These are phyloP conservation scores for Myxozyma neotropica DNA, from an alignment of 805 yeast genomes.

Conservation along the genomic window DNA sequence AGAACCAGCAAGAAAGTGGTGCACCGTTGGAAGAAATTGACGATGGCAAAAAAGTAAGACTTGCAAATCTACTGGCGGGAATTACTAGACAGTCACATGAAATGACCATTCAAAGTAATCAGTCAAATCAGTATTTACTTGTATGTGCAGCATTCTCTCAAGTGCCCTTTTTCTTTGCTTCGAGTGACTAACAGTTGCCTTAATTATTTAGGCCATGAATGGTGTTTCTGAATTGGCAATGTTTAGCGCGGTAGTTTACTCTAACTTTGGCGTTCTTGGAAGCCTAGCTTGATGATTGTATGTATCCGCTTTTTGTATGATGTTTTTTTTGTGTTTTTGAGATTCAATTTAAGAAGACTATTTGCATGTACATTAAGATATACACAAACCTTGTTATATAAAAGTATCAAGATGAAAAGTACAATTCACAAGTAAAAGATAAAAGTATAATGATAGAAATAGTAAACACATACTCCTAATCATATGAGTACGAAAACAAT, in stretches of 20 bases:
- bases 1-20: conserved; percentile 31
- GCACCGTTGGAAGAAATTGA: conserved; percentile 40
- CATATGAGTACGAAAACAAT: too few relatives aligned
- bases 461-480: too few relatives aligned
- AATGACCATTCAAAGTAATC: conserved; percentile 46
- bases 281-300: background rate
- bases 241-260: conserved; percentile 85
- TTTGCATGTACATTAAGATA: background rate
- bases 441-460: too few relatives aligned
- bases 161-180: background rate
- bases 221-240: conserved; percentile 71
- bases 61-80: conserved; percentile 72
- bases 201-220: conserved; percentile 52
- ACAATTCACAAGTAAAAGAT: background rate
- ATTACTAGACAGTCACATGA: conserved; percentile 65
- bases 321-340: background rate
- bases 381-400: background rate
- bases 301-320: background rate
- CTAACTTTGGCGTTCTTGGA: conserved; percentile 55
- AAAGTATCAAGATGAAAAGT: background rate
- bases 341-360: background rate
- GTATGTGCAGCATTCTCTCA: conserved; percentile 5
- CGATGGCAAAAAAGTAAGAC: conserved; percentile 47
- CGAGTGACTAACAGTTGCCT: too few relatives aligned
- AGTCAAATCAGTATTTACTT: conserved; percentile 50